Base-by-base conservation (phyloP, 2,329 filamentous ascomycete species). In the Diaporthe australafricana region DNA sequence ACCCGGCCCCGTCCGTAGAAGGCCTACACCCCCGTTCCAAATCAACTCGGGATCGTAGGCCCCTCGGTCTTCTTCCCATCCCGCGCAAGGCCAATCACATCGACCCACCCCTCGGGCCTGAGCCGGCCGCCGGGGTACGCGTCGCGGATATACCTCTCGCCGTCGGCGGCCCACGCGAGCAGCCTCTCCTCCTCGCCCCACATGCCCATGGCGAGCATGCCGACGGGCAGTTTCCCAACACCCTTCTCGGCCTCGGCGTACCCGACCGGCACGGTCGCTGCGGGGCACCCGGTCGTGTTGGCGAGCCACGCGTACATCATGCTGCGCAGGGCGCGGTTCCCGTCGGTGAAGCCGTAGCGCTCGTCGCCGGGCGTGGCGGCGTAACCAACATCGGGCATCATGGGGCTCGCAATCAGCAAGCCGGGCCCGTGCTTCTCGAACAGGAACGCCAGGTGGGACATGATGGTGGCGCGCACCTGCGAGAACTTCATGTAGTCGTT, bases 291-390 rank as follows among this genome's bases (percentile, higher is more conserved):
- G 0, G 87, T 90, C 76, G 94, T 91, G 81, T 98, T 98, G 8
- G 95, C 93, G 45, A 97, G 82, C 88, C 93, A 97, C 20, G 93
- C 91, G 81, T 94, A 98, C 80, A 92, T 90, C 94, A 98, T 97
- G 78, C 89, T 93, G 32, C 88, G 85, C n/a, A 97, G 84, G 20
- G 90, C 91, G 73, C 83, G 85, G 79, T 96, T 94, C 0, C 87
- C 91, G 80, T 98, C 92, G 47, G 87, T 91, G 75, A 94, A 84
- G 2, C 95, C 95, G 77, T 95, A 91, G n/a, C 84, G 84, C 20
- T 90, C 84, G 50, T 93, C 91, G 11, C 84, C 86, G 1, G 85
- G 81, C 14, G 80, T 73, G 30, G 91, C 90, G 52, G 89, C 88
- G 93, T 93, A 97, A 14, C 95, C 95, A 0, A 90, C 86, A 72